Evolutionary conservation across 2,329 filamentous ascomycete species (phyloP).

Genomic region (Phoma sp.): DNA sequence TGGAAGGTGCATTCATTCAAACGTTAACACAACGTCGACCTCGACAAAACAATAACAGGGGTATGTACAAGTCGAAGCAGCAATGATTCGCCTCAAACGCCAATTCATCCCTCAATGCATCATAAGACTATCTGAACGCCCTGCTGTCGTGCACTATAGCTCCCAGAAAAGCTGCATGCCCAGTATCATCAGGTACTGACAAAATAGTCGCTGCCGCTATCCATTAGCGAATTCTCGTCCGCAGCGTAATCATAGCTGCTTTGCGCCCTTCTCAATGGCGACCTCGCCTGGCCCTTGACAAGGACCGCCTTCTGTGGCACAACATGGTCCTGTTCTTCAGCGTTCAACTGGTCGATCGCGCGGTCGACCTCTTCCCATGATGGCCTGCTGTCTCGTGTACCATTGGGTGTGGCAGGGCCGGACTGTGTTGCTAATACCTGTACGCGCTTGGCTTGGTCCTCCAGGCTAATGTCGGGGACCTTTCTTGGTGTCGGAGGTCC

Average conservation of each 20-base stretch:
- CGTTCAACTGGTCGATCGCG: conserved; percentile 43
- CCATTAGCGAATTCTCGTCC: conserved; percentile 22
- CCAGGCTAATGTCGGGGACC: conserved; percentile 13
- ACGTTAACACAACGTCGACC: neutral
- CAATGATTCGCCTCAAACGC: conserved; percentile 9
- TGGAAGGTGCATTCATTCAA: neutral
- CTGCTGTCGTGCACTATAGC: neutral
- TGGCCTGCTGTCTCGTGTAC: conserved; percentile 48
- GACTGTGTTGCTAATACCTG: conserved; percentile 51
- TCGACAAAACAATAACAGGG: neutral
- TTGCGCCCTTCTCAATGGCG: conserved; percentile 41
- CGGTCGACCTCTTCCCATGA: conserved; percentile 49
- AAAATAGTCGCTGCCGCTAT: conserved; percentile 20
- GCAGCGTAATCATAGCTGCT: conserved; percentile 37
- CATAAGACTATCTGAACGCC: conserved; percentile 1
- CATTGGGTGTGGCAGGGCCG: conserved; percentile 53
- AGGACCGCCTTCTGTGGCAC: conserved; percentile 12
- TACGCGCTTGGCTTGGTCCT: conserved; percentile 40
- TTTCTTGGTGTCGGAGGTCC: conserved; percentile 9
- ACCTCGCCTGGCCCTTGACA: conserved; percentile 31
- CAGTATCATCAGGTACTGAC: conserved; percentile 9
- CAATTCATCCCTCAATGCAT: conserved; percentile 7
- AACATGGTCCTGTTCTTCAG: conserved; percentile 31
- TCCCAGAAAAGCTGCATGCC: neutral
- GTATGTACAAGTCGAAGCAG: conserved; percentile 8